Base-by-base conservation (phyloP, 768 basidiomycete species). In the Coprinellus aureogranulatus region DNA sequence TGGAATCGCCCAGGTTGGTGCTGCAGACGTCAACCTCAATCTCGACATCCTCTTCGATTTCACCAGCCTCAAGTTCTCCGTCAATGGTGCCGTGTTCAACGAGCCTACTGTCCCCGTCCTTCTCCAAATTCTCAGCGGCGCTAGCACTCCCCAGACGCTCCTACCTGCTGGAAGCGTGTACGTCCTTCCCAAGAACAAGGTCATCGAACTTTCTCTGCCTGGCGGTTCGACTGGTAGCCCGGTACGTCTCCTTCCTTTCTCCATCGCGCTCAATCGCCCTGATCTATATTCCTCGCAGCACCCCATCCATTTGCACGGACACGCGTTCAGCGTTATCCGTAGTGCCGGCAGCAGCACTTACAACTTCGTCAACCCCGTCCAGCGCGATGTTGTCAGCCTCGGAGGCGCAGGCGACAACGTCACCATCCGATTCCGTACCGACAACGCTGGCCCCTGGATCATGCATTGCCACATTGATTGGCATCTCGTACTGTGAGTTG, bases 121-220 rank as follows among this genome's bases (percentile, higher is more conserved):
- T 3, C 71, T 82, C 20, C 81, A 83, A 59, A 80, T 83, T 39
- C 61, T 82, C 30, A 80, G 75, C 53, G 80, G 80, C 14, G 70
- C 74, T 2, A 64, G 67, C 11, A 61, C 58, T 8, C 72, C 79
- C 0, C 70, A 75, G 37, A 72, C 76, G 18, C 62, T 83, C 16
- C 70, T 78, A 2, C 72, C 77, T 1, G 39, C 64, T 0, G 80
- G 78, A 4, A 69, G 72, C 25, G 73, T 82, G 9, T 80, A 76
- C 57, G 63, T 68, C 9, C 65, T 85, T 14, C 80, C 80, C 0
- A 61, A 63, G 9, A 77, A 82, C 59, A 75, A 78, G 59, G 72
- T 77, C 18, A 72, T 61, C 9, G 39, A 61, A 18, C 45, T 61
- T 14, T 57, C 52, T 1, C 48, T 61, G 23, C 60, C 60, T n/a